phyloP scores from a whole-genome alignment of 768 basidiomycete genomes.

The Russula emetica region DNA sequence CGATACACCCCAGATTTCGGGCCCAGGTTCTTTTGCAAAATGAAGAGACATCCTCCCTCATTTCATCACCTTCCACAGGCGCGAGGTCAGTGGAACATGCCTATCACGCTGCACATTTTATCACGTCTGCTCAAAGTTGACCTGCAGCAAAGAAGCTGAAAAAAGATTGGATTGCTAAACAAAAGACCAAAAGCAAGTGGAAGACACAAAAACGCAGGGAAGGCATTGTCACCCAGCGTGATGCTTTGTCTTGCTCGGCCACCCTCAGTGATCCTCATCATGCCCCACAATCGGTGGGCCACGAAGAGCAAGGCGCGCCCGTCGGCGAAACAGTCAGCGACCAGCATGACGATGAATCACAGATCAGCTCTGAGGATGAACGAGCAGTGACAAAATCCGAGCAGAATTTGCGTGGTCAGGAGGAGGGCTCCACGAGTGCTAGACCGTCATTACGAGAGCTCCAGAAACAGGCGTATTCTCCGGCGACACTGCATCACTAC shows the following conservation, averaged over 20 bases:
- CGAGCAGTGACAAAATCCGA: neutral
- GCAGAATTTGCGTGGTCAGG: neutral
- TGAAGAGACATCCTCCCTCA: constrained; percentile 57
- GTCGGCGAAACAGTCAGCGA: constrained; percentile 28
- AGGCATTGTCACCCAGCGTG: constrained; percentile 32
- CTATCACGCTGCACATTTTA: neutral
- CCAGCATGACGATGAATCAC: constrained; percentile 25
- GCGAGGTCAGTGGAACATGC: constrained; percentile 46
- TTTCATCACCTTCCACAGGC: constrained; percentile 62
- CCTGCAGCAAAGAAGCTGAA: constrained; percentile 72
- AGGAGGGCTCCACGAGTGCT: constrained; percentile 11
- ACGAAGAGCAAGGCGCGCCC: constrained; percentile 8
- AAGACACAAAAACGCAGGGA: constrained; percentile 60
- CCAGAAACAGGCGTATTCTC: constrained; percentile 58
- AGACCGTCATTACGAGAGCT: constrained; percentile 52
- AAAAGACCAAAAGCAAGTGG: constrained; percentile 78
- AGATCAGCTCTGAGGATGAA: neutral
- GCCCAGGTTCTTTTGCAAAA: neutral
- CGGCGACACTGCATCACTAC: constrained; percentile 52
- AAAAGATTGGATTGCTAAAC: constrained; percentile 70
- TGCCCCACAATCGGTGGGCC: constrained; percentile 6
- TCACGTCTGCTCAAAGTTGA: neutral
- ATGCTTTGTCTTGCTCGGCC: neutral
- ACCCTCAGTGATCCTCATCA: neutral
- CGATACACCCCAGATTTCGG: constrained; percentile 17